Evolutionary conservation across 352 stramenopile genomes (phyloP), one percentile per base, ranked within the genome.

Genomic region (Globisporangium heterothallicum): DNA sequence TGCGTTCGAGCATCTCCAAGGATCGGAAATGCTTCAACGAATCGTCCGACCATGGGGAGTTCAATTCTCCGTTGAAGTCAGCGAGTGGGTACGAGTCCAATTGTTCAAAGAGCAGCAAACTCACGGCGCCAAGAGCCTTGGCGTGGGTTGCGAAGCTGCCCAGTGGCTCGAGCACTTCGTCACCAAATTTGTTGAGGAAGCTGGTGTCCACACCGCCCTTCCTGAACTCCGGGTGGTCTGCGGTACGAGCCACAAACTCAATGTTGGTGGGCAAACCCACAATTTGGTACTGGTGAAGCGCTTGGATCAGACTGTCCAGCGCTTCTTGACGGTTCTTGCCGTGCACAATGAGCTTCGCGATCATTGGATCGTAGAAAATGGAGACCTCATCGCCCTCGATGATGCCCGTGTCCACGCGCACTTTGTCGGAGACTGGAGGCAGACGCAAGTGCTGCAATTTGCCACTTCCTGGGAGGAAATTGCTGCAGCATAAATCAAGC

Each of bases 341-440:
- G 63, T 98, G 86, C 5, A 92, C 88, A 52, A 98, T 94, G 22
- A 98, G 70, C 80, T 97, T 97, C 46, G 86, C 80, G 46, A 97
- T 96, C 88, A 97, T 97, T 13, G 91, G 88, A 46, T 97, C 91
- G 66, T 97, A 97, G 56, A 95, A 95, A 53, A 97, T 95, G 9
- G 83, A 94, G 7, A 97, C 82, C 42, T 93, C 75, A 58, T 95
- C 86, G 25, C 90, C 87, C 67, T 96, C 67, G 38, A 83, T 63
- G 42, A 97, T 85, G 14, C 90, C 87, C 13, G 89, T 95, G 58
- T 97, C 90, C 27, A 97, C 86, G 18, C 90, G 85, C 25, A 96
- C 82, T 25, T 70, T 66, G 53, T 91, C 72, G 19, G 68, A 84
- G 41, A 68, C 56, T 14, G 47, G 50, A n/a, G 88, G 91, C 44